Conservation (phyloP, 441 rosid species). For the Populus hybrid region DNA sequence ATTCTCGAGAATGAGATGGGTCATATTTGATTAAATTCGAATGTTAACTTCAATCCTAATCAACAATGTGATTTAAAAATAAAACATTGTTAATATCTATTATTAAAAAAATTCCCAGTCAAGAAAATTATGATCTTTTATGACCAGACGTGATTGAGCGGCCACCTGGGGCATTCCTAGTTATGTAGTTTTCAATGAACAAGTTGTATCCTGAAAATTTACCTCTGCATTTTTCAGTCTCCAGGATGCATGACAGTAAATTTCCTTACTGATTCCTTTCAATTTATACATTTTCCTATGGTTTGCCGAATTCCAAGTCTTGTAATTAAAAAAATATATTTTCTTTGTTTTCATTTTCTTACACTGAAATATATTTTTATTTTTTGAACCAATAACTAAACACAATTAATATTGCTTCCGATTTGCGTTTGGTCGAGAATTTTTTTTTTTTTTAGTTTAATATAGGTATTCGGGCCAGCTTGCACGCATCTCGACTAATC, state of each 20-base stretch:
- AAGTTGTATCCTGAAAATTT: background rate
- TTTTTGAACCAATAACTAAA: no score
- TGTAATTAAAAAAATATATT: background rate
- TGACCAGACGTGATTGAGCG: background rate
- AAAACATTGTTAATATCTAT: background rate
- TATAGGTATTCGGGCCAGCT: no score
- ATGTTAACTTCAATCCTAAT: background rate
- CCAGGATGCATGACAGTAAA: background rate
- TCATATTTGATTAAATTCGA: no score
- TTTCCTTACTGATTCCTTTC: background rate
- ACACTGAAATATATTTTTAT: no score
- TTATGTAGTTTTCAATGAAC: background rate
- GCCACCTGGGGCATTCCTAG: background rate
- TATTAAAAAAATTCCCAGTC: background rate
- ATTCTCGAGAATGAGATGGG: no score
- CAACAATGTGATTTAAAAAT: background rate
- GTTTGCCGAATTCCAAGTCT: background rate
- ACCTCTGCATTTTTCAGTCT: background rate
- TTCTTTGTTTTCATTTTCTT: no score
- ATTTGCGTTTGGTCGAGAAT: no score
- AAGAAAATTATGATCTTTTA: background rate
- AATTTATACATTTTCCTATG: no score
- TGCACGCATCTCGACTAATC: no score
- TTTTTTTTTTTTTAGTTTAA: no score
- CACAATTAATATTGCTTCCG: no score